phyloP scores from a whole-genome alignment of 1,139 yeast genomes.

The Magnusiomyces sp. region DNA sequence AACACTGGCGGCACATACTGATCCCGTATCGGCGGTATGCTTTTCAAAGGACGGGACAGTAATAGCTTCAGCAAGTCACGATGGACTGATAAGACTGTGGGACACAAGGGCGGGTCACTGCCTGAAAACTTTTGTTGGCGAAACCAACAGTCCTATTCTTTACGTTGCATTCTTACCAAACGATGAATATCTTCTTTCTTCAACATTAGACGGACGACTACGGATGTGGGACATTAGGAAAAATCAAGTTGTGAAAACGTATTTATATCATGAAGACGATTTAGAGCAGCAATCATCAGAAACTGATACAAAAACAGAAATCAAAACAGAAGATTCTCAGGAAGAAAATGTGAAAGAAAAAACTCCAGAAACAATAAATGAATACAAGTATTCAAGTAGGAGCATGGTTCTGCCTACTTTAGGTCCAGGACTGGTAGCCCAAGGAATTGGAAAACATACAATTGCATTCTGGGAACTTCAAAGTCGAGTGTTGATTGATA shows the following conservation, averaged over 20 bases:
- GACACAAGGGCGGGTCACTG: slow-evolving; percentile 89
- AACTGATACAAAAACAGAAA: slow-evolving; percentile 1
- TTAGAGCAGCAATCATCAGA: slow-evolving; percentile 16
- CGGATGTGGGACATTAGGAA: slow-evolving; percentile 63
- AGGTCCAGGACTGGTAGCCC: slow-evolving; percentile 2
- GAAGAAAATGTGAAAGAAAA: slow-evolving; percentile 5
- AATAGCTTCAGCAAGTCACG: slow-evolving; percentile 80
- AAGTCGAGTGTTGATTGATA: slow-evolving; percentile 44
- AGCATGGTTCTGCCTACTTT: slow-evolving; percentile 26
- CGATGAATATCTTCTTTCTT: slow-evolving; percentile 68
- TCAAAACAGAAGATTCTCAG: neutral
- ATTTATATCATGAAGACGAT: slow-evolving; percentile 17
- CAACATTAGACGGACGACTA: slow-evolving; percentile 71
- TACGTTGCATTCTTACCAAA: slow-evolving; percentile 67
- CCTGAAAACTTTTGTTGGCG: slow-evolving; percentile 71
- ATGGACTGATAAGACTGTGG: slow-evolving; percentile 79
- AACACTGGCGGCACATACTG: slow-evolving; percentile 88
- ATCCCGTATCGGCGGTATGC: slow-evolving; percentile 72
- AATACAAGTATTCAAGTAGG: slow-evolving; percentile 23
- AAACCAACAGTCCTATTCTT: slow-evolving; percentile 42
- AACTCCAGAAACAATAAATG: slow-evolving; percentile 35
- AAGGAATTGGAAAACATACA: slow-evolving; percentile 28
- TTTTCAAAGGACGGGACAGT: slow-evolving; percentile 75
- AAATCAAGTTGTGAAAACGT: slow-evolving; percentile 32
- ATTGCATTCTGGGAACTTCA: slow-evolving; percentile 72